Evolutionary conservation across 805 yeast species (phyloP), one percentile per base, ranked within the genome.

Genomic region (Yamadazyma phyllophila): DNA sequence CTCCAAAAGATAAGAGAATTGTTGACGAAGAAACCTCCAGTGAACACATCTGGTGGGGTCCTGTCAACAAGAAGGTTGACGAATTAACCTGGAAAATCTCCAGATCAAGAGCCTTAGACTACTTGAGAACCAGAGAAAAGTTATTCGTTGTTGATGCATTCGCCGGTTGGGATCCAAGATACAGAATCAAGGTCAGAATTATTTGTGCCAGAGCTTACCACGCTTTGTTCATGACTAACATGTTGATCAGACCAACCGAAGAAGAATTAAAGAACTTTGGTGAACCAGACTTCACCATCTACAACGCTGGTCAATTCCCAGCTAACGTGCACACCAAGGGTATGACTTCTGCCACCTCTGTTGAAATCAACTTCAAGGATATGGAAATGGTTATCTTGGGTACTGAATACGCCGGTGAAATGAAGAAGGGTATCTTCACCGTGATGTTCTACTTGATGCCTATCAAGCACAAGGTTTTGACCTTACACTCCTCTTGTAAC

Each of bases 391-490:
- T 92, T 53, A 94, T 92, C 62, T 78, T 94, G 59, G 99, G 99
- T 72, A 92, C 98, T 37, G 99, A 92, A 77, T 92, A 92, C 65
- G 99, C 99, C 45, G 99, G 99, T 62, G 99, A 92, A 78, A 92
- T 92, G 99, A 92, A 92, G 79, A 92, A 92, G 78, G 99, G 99
- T 76, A 90, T 92, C 62, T 90, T 92, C 81, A 90, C 98, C 16
- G 98, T 92, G 50, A 92, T 92, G 99, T 92, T 94, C 76, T 92
- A 92, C 78, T 78, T 94, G 69, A 91, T 91, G 97, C 99, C 99
- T 46, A 84, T 94, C 58, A 88, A 80, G 69, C 87, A 91, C 77
- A 72, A 88, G 61, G 90, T 92, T 49, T 81, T 92, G 65, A 94
- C 98, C 34, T 80, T 92, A 67, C 98, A 92, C 73, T 91, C 97